Percentiles rank a stretch among this genome's conserved stretches.
Evolutionary conservation across 2,329 filamentous ascomycete genomes (phyloP).

Genomic region (Cryphonectria carpinicola): DNA sequence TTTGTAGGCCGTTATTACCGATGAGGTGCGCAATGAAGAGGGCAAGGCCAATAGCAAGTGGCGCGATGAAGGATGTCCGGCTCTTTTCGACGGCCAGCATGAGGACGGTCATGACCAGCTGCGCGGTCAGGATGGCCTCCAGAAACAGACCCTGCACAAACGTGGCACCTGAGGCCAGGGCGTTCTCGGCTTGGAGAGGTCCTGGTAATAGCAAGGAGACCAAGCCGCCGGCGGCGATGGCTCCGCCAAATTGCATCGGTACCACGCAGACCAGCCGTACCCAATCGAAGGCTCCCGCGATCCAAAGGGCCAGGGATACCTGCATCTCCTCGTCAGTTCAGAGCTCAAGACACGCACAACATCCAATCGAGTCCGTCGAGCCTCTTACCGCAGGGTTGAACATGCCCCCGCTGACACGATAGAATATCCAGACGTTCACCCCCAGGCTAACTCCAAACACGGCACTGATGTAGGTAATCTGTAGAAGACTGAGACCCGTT

Average conservation of each 20-base stretch:
- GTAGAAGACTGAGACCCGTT: constrained; percentile 30
- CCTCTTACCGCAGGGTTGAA: constrained; percentile 49
- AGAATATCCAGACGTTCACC: constrained; percentile 62
- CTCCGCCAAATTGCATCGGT: constrained; percentile 60
- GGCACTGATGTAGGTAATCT: constrained; percentile 48
- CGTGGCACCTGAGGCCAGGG: constrained; percentile 47
- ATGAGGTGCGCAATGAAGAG: constrained; percentile 54
- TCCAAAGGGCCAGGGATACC: constrained; percentile 59
- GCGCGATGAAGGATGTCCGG: constrained; percentile 64
- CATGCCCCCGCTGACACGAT: constrained; percentile 55
- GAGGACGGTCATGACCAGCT: constrained; percentile 58
- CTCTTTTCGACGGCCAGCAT: constrained; percentile 68
- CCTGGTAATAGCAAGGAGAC: constrained; percentile 61
- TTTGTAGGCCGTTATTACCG: constrained; percentile 27
- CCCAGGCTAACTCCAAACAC: constrained; percentile 56
- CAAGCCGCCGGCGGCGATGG: constrained; percentile 62
- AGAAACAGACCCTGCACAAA: constrained; percentile 57
- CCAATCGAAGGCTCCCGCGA: constrained; percentile 59
- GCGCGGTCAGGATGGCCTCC: constrained; percentile 57
- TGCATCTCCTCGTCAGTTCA: not conserved
- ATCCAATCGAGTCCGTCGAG: not conserved
- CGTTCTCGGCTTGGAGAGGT: constrained; percentile 50
- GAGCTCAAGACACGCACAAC: not conserved
- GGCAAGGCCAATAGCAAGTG: constrained; percentile 64
- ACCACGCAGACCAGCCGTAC: constrained; percentile 57